Conservation (phyloP, 1,284 basidiomycete species). For the Cutaneotrichosporon cutaneum region DNA sequence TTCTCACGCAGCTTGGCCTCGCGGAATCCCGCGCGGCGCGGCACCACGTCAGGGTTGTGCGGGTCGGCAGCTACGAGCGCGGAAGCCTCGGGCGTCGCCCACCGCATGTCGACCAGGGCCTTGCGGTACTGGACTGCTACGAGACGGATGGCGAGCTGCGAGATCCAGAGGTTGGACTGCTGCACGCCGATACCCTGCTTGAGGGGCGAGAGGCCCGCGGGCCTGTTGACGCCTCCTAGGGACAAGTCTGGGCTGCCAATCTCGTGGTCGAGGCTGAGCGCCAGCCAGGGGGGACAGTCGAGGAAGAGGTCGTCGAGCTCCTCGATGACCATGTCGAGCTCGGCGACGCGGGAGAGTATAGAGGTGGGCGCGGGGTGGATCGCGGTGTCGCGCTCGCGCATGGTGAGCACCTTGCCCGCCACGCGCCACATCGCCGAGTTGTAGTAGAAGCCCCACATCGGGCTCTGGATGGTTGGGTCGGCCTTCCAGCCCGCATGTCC, state of each 20-base stretch:
- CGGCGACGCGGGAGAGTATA: neutral
- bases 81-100: neutral
- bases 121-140: conserved; percentile 8
- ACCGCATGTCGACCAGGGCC: conserved; percentile 9
- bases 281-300: neutral
- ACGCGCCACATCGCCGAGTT: conserved; percentile 8
- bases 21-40: neutral
- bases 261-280: neutral
- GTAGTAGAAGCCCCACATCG: conserved; percentile 10
- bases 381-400: conserved; percentile 2
- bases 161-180: conserved; percentile 8
- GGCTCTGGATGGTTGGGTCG: neutral
- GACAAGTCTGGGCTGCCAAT: neutral
- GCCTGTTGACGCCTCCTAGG: neutral
- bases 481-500: neutral
- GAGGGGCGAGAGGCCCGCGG: neutral
- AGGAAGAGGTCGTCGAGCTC: conserved; percentile 9
- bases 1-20: neutral
- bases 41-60: neutral
- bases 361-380: neutral
- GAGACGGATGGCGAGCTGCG: conserved; percentile 10
- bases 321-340: conserved; percentile 11
- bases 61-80: neutral
- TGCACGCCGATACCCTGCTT: conserved; percentile 9
- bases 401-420: conserved; percentile 5